These are phyloP conservation scores for Coemansia sp. DNA, from an alignment of 192 early-diverging fungal species.

Conservation along the genomic window DNA sequence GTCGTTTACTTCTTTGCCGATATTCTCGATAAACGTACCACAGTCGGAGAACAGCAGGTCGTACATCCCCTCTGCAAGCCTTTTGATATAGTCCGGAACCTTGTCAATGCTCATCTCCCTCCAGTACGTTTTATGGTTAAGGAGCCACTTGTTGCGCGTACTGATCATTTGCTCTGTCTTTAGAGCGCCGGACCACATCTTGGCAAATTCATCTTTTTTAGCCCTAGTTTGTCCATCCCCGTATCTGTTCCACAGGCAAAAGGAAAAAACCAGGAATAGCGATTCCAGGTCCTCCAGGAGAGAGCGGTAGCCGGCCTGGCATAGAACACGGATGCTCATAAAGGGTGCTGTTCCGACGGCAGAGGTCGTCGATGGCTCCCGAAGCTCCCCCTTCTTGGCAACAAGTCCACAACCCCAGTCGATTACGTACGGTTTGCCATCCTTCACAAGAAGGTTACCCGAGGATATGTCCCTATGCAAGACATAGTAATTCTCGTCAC, in stretches of 20 bases:
- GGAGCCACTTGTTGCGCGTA: neutral
- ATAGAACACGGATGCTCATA: conserved; percentile 7
- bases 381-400: neutral
- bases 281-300: conserved; percentile 5
- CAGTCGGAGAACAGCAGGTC: neutral
- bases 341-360: conserved; percentile 2
- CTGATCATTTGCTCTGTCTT: neutral
- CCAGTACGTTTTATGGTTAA: no score
- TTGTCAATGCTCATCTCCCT: neutral
- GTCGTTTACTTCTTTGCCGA: no score
- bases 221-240: neutral
- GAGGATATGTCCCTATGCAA: conserved; percentile 1
- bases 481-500: neutral
- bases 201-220: neutral
- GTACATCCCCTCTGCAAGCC: conserved; percentile 1
- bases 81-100: neutral
- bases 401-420: conserved; percentile 9
- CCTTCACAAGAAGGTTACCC: neutral
- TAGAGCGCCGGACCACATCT: neutral
- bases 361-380: neutral
- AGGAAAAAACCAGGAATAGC: conserved; percentile 4
- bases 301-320: neutral
- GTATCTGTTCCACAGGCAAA: conserved; percentile 1
- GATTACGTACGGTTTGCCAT: conserved; percentile 1
- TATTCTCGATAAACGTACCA: neutral